These are phyloP conservation scores for Pyronema domesticum DNA, from an alignment of 495 filamentous ascomycete species.

Conservation along the genomic window DNA sequence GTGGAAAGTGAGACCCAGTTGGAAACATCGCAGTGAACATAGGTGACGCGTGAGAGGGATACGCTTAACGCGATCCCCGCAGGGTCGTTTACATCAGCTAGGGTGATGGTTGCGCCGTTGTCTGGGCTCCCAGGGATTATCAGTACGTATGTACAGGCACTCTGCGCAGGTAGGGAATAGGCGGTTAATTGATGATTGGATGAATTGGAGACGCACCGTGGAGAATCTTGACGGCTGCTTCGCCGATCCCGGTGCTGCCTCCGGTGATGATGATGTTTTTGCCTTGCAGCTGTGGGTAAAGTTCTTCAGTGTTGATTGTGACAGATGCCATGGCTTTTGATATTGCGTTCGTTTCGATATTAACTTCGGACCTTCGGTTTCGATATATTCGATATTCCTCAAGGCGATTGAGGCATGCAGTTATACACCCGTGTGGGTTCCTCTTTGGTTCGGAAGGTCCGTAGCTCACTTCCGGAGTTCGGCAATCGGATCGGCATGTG, in stretches of 20 bases:
- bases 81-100: constrained; percentile 30
- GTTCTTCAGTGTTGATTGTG: background rate
- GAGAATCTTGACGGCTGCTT: constrained; percentile 28
- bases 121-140: background rate
- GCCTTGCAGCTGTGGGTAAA: constrained; percentile 5
- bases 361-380: too few relatives aligned
- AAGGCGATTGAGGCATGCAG: too few relatives aligned
- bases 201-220: constrained; percentile 15
- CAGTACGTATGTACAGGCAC: background rate
- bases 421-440: too few relatives aligned
- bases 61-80: constrained; percentile 21
- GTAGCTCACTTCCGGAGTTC: too few relatives aligned
- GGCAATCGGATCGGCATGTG: too few relatives aligned
- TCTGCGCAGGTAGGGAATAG: background rate
- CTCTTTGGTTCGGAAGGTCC: too few relatives aligned
- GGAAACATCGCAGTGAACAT: constrained; percentile 25
- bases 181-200: too few relatives aligned
- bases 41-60: constrained; percentile 12
- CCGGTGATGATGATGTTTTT: constrained; percentile 31
- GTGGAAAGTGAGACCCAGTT: constrained; percentile 23
- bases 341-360: too few relatives aligned
- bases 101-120: constrained; percentile 26
- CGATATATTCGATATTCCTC: too few relatives aligned
- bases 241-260: constrained; percentile 31
- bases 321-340: background rate